These are phyloP conservation scores for Fusarium falciforme DNA, from an alignment of 2,329 filamentous ascomycete species.

Conservation along the genomic window DNA sequence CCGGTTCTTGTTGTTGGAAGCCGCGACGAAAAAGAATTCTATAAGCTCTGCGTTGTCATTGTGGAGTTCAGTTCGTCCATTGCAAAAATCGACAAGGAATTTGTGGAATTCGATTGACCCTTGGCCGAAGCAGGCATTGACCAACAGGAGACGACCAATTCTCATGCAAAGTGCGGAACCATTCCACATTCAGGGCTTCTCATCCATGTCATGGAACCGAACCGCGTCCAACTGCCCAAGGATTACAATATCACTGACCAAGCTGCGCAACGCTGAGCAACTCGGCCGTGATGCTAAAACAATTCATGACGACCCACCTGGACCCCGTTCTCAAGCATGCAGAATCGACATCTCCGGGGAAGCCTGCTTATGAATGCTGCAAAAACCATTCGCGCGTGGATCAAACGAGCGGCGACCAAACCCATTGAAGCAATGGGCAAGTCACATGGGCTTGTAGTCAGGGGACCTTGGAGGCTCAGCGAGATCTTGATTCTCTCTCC, in stretches of 20 bases:
- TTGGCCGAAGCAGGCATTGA: neutral
- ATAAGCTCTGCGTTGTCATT: constrained; percentile 8
- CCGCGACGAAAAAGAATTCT: neutral
- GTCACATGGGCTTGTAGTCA: neutral
- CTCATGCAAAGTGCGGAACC: constrained; percentile 6
- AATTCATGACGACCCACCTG: constrained; percentile 4
- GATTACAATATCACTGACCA: neutral
- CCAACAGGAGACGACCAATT: neutral
- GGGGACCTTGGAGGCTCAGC: neutral
- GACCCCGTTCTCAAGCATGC: neutral
- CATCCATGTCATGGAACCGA: neutral
- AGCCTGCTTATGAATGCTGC: constrained; percentile 34
- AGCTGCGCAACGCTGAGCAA: neutral
- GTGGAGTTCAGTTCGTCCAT: constrained; percentile 6
- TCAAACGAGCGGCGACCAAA: neutral
- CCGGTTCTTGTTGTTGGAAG: constrained; percentile 14
- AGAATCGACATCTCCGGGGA: constrained; percentile 21
- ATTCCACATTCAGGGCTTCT: constrained; percentile 3
- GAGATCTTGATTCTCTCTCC: neutral
- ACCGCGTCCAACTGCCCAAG: neutral
- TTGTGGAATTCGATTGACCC: constrained; percentile 5
- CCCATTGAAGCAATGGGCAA: neutral
- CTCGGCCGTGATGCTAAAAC: neutral
- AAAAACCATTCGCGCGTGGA: constrained; percentile 20
- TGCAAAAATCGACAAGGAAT: neutral